phyloP scores from a whole-genome alignment of 2,329 filamentous ascomycete genomes.

The Tolypocladium nubicola region DNA sequence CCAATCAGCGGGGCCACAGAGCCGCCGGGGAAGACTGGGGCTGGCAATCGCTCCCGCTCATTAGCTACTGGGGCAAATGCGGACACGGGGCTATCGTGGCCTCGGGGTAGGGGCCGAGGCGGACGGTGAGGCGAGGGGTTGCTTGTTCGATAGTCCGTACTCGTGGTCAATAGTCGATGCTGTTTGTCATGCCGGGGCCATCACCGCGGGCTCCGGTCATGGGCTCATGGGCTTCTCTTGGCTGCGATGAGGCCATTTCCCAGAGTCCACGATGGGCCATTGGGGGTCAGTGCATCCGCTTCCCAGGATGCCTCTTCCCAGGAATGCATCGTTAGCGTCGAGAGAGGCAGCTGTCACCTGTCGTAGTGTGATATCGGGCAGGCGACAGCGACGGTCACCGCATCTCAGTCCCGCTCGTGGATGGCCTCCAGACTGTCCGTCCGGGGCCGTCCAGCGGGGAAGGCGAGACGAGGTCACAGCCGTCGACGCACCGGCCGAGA shows the following conservation, averaged over 20 bases:
- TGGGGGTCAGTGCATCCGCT: background rate
- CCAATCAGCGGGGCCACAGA: slow-evolving; percentile 7
- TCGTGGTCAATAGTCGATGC: too few relatives aligned
- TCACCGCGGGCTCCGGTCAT: too few relatives aligned
- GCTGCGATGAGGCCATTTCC: background rate
- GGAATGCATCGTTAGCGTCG: background rate
- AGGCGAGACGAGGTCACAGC: background rate
- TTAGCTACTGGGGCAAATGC: background rate
- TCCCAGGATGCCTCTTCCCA: background rate
- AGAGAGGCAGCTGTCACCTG: background rate
- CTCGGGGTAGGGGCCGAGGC: background rate
- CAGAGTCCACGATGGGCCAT: background rate
- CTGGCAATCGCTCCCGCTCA: slow-evolving; percentile 1
- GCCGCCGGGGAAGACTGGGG: slow-evolving; percentile 7
- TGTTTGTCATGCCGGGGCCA: background rate
- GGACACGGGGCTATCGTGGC: background rate
- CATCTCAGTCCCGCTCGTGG: background rate
- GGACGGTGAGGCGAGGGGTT: too few relatives aligned
- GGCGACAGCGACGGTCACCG: background rate
- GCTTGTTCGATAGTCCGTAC: too few relatives aligned
- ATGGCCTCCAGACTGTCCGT: background rate
- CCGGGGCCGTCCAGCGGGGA: background rate
- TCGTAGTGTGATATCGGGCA: background rate
- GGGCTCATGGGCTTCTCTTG: background rate
- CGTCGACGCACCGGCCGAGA: too few relatives aligned